Percentiles rank a stretch among this genome's conserved stretches.
Evolutionary conservation across 2,329 filamentous ascomycete species (phyloP).

Genomic region (Cadophora sp.): DNA sequence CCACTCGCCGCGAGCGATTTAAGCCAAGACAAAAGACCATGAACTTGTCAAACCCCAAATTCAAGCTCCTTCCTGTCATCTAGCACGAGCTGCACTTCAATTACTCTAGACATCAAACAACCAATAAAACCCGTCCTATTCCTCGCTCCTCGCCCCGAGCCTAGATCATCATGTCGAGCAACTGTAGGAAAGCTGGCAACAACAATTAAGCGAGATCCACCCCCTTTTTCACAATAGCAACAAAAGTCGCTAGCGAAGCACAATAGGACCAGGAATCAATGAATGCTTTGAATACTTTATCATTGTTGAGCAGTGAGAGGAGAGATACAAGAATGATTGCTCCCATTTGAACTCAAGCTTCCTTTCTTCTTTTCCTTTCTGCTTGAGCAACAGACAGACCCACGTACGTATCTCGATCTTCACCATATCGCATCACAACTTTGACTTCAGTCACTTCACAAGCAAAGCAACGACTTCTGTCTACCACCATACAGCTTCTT

Average conservation of each 20-base stretch:
- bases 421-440: neutral
- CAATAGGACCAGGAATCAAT: neutral
- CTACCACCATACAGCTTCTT: neutral
- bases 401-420: neutral
- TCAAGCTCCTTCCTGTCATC: no score
- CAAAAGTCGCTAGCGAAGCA: neutral
- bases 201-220: constrained; percentile 8
- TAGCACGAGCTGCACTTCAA: no score
- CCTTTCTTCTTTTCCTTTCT: neutral
- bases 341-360: neutral
- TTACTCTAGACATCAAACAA: no score
- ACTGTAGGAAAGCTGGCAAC: neutral
- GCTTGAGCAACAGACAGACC: constrained; percentile 10
- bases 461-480: neutral
- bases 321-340: neutral
- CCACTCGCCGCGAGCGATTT: no score
- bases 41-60: no score
- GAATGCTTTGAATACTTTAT: neutral
- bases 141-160: neutral
- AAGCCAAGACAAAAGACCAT: no score
- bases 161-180: neutral
- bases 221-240: constrained; percentile 12
- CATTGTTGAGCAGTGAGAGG: constrained; percentile 1
- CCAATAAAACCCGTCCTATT: no score
- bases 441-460: neutral